These are phyloP conservation scores for Metarhizium rileyi DNA, from an alignment of 2,329 filamentous ascomycete species.

Conservation along the genomic window DNA sequence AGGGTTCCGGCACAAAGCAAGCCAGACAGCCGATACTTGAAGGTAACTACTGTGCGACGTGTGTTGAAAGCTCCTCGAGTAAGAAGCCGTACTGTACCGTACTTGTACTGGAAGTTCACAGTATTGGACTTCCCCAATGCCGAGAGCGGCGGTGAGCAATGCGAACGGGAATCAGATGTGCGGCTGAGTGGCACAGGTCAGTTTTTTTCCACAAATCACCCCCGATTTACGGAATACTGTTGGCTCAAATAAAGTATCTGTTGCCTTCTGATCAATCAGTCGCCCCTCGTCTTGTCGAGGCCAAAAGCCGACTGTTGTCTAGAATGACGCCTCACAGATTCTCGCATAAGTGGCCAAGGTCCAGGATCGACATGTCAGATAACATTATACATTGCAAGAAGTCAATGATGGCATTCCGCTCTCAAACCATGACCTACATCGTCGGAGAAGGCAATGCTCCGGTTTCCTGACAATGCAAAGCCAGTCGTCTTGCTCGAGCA, in stretches of 20 bases:
- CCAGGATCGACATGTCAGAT: neutral
- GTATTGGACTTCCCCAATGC: no score
- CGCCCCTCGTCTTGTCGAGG: neutral
- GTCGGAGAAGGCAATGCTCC: no score
- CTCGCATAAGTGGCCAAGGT: neutral
- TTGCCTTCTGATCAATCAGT: no score
- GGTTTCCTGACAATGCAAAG: no score
- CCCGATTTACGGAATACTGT: no score
- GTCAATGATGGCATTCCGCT: neutral
- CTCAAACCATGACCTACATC: no score
- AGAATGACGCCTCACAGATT: neutral
- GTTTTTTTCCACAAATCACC: no score
- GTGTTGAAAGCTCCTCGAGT: no score
- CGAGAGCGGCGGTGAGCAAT: neutral
- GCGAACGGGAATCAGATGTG: slow-evolving; percentile 1
- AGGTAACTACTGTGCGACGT: neutral
- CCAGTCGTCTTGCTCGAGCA: no score
- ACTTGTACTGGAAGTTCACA: no score
- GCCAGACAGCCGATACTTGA: neutral
- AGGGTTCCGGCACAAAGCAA: neutral
- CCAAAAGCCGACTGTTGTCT: neutral
- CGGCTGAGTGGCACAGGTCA: neutral
- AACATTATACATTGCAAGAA: neutral
- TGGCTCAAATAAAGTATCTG: neutral
- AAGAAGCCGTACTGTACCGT: no score